phyloP scores from a whole-genome alignment of 345 rosid genomes.

The Eucalyptus coolabah region DNA sequence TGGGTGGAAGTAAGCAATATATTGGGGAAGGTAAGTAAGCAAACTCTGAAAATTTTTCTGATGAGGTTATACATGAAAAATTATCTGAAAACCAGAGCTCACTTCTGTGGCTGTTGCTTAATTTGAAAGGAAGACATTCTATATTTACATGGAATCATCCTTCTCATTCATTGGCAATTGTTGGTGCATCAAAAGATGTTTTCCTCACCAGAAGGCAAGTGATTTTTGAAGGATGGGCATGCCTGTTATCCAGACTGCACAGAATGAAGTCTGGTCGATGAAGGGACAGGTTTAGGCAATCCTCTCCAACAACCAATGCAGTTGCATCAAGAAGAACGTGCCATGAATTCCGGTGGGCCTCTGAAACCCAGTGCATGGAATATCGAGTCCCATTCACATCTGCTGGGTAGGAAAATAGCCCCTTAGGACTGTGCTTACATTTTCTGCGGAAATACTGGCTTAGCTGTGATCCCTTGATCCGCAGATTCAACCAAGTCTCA shows the following conservation, averaged over 20 bases:
- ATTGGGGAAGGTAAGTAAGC: too few relatives aligned
- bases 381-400: slow-evolving; percentile 41
- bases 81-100: neutral
- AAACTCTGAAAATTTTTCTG: neutral
- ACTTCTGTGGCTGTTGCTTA: neutral
- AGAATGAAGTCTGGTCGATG: slow-evolving; percentile 55
- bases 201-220: slow-evolving; percentile 62
- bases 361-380: slow-evolving; percentile 68
- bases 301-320: slow-evolving; percentile 30
- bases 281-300: slow-evolving; percentile 40
- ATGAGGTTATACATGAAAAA: neutral
- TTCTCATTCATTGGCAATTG: slow-evolving; percentile 1
- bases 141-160: neutral
- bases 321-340: slow-evolving; percentile 60
- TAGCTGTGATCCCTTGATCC: slow-evolving; percentile 69
- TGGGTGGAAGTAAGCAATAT: too few relatives aligned
- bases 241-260: slow-evolving; percentile 35
- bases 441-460: slow-evolving; percentile 65
- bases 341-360: slow-evolving; percentile 68
- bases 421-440: slow-evolving; percentile 54
- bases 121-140: neutral
- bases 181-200: slow-evolving; percentile 40
- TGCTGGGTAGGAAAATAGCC: slow-evolving; percentile 53
- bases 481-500: slow-evolving; percentile 61
- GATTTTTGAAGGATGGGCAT: slow-evolving; percentile 30